Base-by-base conservation (phyloP, 202 grass and related monocot species). In the Elaeis oleifera region DNA sequence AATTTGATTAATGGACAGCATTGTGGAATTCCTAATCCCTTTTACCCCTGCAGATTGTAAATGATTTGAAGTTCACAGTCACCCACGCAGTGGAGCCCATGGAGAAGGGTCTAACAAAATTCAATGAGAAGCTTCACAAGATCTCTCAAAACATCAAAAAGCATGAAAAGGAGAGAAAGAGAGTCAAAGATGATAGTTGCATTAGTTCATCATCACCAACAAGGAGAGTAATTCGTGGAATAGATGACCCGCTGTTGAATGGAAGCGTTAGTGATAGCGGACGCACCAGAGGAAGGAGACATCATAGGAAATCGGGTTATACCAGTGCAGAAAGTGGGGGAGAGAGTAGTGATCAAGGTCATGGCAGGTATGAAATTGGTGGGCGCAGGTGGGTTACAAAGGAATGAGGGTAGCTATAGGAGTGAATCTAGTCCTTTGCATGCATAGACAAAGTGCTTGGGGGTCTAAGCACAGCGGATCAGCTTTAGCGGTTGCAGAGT, bases 61-160 rank as follows among this genome's bases (percentile, higher is more conserved):
- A 96, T 79, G 91, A 96, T 68, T 71, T 96, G 84, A 96, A 88
- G 84, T 96, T 96, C 71, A 96, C 91, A 3, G 78, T 96, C 14
- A 85, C 79, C 63, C 91, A 96, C 18, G 91, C 87, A 3, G 87
- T 90, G 63, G 87, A 90, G 50, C 91, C 91, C 0, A 72, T 82
- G 79, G 79, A 76, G 54, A 82, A 82, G 61, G 79, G 79, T 14
- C 60, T 82, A 39, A 76, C 72, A 24, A 36, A 23, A 23, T 80
- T 96, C 76, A 88, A 96, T 3, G 73, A 80, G 67, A 96, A 83
- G 58, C 71, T 96, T 57, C 87, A 96, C 57, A 87, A 31, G 65
- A 90, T 96, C 59, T 96, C 91, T 1, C 67, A 88, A 68, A 96
- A 96, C 73, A 96, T 96, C 0, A 96, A 85, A 65, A 96, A 88